phyloP scores from a whole-genome alignment of 106 monocot species.

The Ottelia alismoides region DNA sequence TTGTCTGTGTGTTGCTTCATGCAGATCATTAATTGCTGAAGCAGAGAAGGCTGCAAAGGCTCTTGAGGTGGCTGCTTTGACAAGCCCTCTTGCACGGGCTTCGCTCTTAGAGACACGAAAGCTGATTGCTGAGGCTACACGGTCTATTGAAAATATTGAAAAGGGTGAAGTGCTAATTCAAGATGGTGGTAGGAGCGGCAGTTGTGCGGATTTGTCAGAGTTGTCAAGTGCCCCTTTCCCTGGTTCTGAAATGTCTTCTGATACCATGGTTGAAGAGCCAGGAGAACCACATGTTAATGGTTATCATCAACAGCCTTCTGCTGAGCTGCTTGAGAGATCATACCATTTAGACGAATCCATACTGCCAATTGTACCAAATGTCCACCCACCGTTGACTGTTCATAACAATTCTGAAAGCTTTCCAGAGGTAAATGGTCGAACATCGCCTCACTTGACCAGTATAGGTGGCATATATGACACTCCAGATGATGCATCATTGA shows the following conservation, averaged over 20 bases:
- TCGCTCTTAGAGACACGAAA: constrained; percentile 71
- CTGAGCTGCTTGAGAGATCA: neutral
- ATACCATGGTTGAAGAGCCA: neutral
- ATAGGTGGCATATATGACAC: too few species aligned
- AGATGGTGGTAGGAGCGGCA: constrained; percentile 1
- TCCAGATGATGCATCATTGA: too few species aligned
- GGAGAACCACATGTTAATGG: constrained; percentile 29
- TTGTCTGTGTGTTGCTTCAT: too few species aligned
- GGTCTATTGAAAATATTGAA: constrained; percentile 38
- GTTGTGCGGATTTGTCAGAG: too few species aligned
- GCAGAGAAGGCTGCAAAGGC: constrained; percentile 79
- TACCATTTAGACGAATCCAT: constrained; percentile 1
- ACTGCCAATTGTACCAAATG: neutral
- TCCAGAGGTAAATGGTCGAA: too few species aligned
- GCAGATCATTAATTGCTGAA: constrained; percentile 65
- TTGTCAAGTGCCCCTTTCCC: constrained; percentile 1
- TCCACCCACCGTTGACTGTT: neutral
- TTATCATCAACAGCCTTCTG: constrained; percentile 4
- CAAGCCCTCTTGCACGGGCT: constrained; percentile 61
- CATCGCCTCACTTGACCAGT: neutral
- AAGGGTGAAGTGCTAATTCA: constrained; percentile 5
- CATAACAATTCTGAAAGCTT: too few species aligned
- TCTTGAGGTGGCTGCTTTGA: constrained; percentile 59
- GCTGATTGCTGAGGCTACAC: constrained; percentile 56
- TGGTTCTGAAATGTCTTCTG: neutral